These are phyloP conservation scores for Globomyces sp. DNA, from an alignment of 371 early-diverging fungal species.

Conservation along the genomic window DNA sequence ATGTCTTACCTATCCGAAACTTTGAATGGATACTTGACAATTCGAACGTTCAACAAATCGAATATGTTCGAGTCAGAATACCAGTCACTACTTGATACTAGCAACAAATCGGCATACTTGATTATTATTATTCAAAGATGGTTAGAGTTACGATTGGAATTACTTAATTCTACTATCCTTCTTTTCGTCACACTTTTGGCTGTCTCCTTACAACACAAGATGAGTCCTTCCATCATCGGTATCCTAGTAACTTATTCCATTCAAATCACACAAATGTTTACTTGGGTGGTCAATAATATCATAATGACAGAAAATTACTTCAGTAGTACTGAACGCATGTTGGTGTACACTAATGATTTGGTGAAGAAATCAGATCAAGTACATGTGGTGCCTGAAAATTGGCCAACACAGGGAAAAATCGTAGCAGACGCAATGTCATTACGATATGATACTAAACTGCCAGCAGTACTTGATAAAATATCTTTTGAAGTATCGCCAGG, in stretches of 20 bases:
- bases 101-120: not conserved
- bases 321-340: constrained; percentile 20
- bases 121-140: not conserved
- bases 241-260: not conserved
- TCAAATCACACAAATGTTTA: constrained; percentile 57
- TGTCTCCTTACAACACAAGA: too few relatives aligned
- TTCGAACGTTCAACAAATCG: constrained; percentile 53
- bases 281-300: constrained; percentile 55
- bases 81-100: not conserved
- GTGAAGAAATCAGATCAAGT: constrained; percentile 13
- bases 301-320: constrained; percentile 57
- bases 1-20: constrained; percentile 70
- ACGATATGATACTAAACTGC: constrained; percentile 30
- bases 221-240: too few relatives aligned
- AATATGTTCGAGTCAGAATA: not conserved
- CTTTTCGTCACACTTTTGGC: not conserved
- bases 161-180: not conserved
- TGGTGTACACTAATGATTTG: not conserved
- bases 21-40: constrained; percentile 58
- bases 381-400: constrained; percentile 39
- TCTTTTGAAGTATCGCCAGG: constrained; percentile 53
- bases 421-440: not conserved
- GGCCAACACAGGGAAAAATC: constrained; percentile 23
- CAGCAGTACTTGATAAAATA: constrained; percentile 56
- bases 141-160: not conserved